Evolutionary conservation across 371 early-diverging fungal species (phyloP).

Genomic region (Coemansia sp.): DNA sequence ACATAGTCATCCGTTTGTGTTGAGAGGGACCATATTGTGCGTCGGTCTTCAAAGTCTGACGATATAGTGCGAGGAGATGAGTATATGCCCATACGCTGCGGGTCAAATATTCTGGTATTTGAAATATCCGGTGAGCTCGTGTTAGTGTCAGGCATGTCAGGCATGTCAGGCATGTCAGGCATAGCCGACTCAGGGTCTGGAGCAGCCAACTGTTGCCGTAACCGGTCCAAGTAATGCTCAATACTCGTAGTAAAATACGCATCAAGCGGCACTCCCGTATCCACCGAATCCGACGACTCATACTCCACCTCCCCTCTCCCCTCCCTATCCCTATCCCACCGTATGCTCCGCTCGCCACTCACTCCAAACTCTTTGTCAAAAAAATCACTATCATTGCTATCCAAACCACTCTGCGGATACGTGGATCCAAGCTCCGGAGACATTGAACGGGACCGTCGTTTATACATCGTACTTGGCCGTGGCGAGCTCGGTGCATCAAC

Average conservation of each 20-base stretch:
- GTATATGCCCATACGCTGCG: background rate
- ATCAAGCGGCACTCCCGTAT: constrained; percentile 24
- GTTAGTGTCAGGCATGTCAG: background rate
- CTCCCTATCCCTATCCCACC: background rate
- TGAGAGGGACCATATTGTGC: background rate
- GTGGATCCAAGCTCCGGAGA: constrained; percentile 10
- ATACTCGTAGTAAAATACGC: constrained; percentile 36
- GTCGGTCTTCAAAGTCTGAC: background rate
- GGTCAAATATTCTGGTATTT: background rate
- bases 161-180: background rate
- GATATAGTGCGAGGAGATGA: constrained; percentile 42
- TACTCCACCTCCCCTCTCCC: background rate
- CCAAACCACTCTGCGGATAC: background rate
- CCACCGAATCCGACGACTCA: background rate
- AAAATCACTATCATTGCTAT: background rate
- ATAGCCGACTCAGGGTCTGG: background rate
- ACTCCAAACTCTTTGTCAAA: no score
- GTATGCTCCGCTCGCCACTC: background rate
- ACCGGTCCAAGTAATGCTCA: constrained; percentile 41
- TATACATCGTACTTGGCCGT: background rate
- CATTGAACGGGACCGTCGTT: background rate
- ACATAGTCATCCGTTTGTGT: background rate
- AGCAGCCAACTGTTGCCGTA: constrained; percentile 27
- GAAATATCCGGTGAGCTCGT: background rate
- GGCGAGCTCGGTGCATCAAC: constrained; percentile 1